Evolutionary conservation across 202 grass and related monocot species (phyloP), one percentile per base, ranked within the genome.

Genomic region (Musa balbisiana): DNA sequence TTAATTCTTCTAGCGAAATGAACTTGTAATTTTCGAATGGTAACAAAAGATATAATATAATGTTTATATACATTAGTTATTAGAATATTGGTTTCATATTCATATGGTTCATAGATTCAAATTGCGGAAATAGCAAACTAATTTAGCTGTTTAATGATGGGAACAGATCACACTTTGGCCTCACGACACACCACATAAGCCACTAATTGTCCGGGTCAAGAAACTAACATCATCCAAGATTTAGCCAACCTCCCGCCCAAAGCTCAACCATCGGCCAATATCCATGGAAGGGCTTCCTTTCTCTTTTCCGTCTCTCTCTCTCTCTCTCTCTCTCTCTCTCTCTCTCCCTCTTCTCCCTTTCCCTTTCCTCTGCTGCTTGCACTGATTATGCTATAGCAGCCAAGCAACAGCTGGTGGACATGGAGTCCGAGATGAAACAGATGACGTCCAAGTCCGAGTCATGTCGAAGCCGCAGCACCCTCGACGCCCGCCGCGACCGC

Each of bases 371-470:
- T 19, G 1, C 56, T n/a, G 9, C 3, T 60, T 27, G 13, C 10
- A 10, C 51, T 1, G 22, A 16, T 10, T 54, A 56, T 67, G 12
- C 76, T 78, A 1, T 49, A 67, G 66, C 33, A 43, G 4, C 33
- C 33, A 43, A 43, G 4, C 0, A 6, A 43, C 33, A 43, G 5
- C 33, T 0, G 33, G 33, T 43, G 5, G 33, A 19, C 49, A 84
- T 72, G 73, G 86, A 81, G 13, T 66, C 73, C 2, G 74, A 84
- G 9, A 71, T 71, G 66, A 77, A 83, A 76, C 66, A 63, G 10
- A 23, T 75, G 79, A 83, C 82, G 53, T 0, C 3, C 33, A 43
- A 43, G 33, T 43, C 33, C 33, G 1, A 43, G 43, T 11, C 82
- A 16, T 49, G 17, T 13, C 78, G 74, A 23, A 72, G 79, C 69